Base-by-base conservation (phyloP, 176 grass and related monocot genomes). In the Oryza coarctata region DNA sequence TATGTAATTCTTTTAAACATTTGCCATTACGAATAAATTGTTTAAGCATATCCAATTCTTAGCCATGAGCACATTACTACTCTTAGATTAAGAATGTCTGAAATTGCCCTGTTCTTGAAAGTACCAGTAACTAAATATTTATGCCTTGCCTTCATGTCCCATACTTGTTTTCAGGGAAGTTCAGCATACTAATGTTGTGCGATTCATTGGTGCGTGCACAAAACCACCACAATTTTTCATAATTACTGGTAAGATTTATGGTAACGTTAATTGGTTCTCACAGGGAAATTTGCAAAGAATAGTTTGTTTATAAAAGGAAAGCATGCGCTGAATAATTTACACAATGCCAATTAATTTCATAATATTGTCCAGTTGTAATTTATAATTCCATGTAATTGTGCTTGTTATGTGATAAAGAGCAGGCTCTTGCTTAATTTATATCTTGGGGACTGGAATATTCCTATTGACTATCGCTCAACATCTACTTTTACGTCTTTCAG, bases 191-290 rank as follows among this genome's bases (percentile, higher is more conserved):
- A 99, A 99, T 88, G 89, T 99, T 90, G 97, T 99, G 81, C 85
- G 91, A 58, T 99, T 99, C 85, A 92, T 99, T 83, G 97, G 97
- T 74, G 97, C 93, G 4, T 99, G 93, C 80, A 99, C 85, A 60
- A 99, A 95, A 82, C 80, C 91, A 74, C 93, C 97, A 20, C 91
- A 99, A 27, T 93, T 91, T 78, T 99, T 73, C 83, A 94, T 99
- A 79, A 87, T 95, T 83, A 96, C 97, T 90, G 95, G 92, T 98
- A 67, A 80, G 84, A 38, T 79, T 82, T 78, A 78, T 82, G 29
- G 14, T 58, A 80, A 7, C 77, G 80, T 80, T 10, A 82, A 65
- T 12, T 76, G 20, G 29, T 55, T 86, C 33, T 73, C 64, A 20
- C 71, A 62, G 60, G 67, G 18, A 86, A 36, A 45, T 13, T 68